These are phyloP conservation scores for Colletotrichum cereale DNA, from an alignment of 2,329 filamentous ascomycete species.

Conservation along the genomic window DNA sequence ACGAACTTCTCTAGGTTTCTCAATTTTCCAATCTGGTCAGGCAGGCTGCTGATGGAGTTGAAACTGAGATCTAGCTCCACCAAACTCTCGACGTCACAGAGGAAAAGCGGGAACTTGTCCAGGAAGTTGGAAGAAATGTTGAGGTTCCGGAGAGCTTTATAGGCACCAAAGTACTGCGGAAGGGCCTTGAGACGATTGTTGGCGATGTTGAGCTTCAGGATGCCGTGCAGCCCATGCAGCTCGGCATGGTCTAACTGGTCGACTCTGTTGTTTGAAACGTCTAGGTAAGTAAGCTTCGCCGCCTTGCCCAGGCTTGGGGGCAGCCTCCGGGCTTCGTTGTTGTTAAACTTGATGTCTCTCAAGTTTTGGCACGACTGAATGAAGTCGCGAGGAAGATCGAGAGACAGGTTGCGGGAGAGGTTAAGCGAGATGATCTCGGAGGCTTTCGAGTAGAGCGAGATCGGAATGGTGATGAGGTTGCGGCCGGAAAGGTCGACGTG, in stretches of 20 bases:
- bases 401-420: slow-evolving; percentile 88
- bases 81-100: slow-evolving; percentile 84
- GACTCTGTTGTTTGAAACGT: slow-evolving; percentile 93
- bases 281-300: slow-evolving; percentile 84
- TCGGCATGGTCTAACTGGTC: slow-evolving; percentile 90
- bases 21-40: slow-evolving; percentile 82
- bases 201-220: slow-evolving; percentile 91
- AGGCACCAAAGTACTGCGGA: slow-evolving; percentile 85
- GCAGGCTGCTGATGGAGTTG: slow-evolving; percentile 86
- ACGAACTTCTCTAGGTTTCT: slow-evolving; percentile 87
- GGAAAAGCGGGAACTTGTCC: slow-evolving; percentile 84
- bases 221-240: slow-evolving; percentile 77
- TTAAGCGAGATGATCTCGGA: slow-evolving; percentile 95
- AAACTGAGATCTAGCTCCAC: slow-evolving; percentile 97
- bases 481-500: slow-evolving; percentile 92
- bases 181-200: slow-evolving; percentile 89
- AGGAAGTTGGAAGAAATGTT: slow-evolving; percentile 96
- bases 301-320: slow-evolving; percentile 88
- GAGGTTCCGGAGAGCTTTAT: slow-evolving; percentile 82
- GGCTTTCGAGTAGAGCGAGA: slow-evolving; percentile 91
- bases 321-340: slow-evolving; percentile 90
- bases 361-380: slow-evolving; percentile 93
- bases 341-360: slow-evolving; percentile 94
- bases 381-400: slow-evolving; percentile 96
- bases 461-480: slow-evolving; percentile 94